Conservation (phyloP, 352 stramenopile species). For the Plasmopara halstedii region DNA sequence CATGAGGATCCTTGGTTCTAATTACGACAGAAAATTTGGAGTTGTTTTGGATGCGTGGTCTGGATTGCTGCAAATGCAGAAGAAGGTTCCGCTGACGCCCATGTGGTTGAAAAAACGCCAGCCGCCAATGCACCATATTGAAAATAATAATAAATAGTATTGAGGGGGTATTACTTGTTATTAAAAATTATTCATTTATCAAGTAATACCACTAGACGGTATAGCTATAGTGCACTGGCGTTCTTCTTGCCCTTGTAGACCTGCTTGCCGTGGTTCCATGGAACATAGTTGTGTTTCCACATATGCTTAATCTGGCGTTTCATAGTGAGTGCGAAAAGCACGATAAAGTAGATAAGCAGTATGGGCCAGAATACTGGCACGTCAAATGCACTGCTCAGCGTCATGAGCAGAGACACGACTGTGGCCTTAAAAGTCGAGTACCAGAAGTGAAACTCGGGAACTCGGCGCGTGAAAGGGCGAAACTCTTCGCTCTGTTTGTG, state of each 20-base stretch:
- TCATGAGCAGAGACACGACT: conserved; percentile 93
- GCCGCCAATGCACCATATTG: no score
- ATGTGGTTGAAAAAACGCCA: conserved; percentile 1
- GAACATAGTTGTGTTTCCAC: conserved; percentile 99
- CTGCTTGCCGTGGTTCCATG: conserved; percentile 93
- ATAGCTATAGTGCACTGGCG: no score
- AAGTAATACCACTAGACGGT: no score
- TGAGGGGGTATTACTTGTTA: no score
- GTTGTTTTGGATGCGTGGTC: background rate
- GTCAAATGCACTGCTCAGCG: conserved; percentile 98
- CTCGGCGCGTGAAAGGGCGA: conserved; percentile 86
- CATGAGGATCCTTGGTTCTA: background rate
- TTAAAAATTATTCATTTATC: no score
- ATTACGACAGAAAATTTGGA: conserved; percentile 12
- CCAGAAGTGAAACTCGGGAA: conserved; percentile 99
- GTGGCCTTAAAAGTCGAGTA: conserved; percentile 87
- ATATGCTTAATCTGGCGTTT: conserved; percentile 99
- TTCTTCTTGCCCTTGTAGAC: conserved; percentile 90
- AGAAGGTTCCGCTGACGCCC: background rate
- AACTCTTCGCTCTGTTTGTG: conserved; percentile 88
- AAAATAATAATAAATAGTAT: no score
- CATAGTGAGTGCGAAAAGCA: conserved; percentile 98
- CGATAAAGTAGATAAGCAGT: conserved; percentile 98
- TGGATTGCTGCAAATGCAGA: background rate
- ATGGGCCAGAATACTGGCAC: conserved; percentile 99